Evolutionary conservation across 108 stramenopile genomes (phyloP), one percentile per base, ranked within the genome.

Genomic region (Skeletonema grethae): DNA sequence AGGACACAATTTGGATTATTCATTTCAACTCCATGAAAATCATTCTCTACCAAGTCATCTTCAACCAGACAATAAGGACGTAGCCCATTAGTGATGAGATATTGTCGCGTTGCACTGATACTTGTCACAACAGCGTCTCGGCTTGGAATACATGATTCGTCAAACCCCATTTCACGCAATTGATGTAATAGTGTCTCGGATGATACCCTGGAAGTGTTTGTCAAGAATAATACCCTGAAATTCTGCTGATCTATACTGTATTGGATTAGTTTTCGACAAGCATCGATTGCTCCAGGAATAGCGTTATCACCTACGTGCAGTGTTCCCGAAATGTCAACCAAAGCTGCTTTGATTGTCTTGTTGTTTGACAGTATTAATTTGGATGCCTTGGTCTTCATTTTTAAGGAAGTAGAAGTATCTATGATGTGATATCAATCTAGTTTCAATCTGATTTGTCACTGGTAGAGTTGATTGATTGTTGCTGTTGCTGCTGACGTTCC

Each of bases 301-400:
- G 70, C 58, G 16, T 79, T 11, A n/a, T 73, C 57, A 16, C 85
- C 87, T 11, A 85, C 59, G 68, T 89, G 85, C 7, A 92, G n/a
- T 7, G 90, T 92, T 1, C 90, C 90, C 38, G 90, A 92, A 25
- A 92, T 41, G 72, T 89, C 90, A 46, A 92, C 61, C 18, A 92
- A 72, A 7, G 77, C 85, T 11, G 73, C 86, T 38, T 79, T 73
- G 65, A 86, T 82, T 50, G 69, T 28, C 28, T 50, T 16, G 22
- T 71, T 65, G 43, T 53, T 32, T 18, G 60, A 5, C 16, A 32
- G 16, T 36, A 36, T 36, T 35, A 36, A 35, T 4, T 20, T 61
- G 35, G 34, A 7, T 36, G 22, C 22, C 30, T 61, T 16, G 9
- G 7, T 35, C 60, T 16, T 32, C 0, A 32, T 58, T 58, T 31